Conservation (phyloP, 140 eudicot species). For the Bidens hawaiensis region DNA sequence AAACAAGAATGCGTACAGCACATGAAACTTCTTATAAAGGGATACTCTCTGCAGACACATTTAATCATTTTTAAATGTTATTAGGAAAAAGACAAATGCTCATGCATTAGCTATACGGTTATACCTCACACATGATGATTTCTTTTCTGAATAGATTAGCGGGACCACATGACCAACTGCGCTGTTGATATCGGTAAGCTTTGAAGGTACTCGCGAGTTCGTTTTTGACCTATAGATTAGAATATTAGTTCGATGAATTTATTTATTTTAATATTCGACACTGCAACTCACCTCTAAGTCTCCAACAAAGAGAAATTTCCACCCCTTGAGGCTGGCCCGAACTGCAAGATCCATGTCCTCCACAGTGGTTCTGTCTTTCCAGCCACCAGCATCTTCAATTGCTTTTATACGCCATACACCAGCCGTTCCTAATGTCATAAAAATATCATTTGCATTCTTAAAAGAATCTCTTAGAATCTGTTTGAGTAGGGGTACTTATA, state of each 20-base stretch:
- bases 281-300: too few species aligned
- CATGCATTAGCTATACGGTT: background rate
- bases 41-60: conserved; percentile 63
- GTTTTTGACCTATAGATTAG: conserved; percentile 49
- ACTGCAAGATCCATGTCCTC: too few species aligned
- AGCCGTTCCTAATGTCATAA: too few species aligned
- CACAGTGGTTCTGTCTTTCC: too few species aligned
- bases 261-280: background rate
- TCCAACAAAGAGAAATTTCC: too few species aligned
- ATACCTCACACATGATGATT: conserved; percentile 56
- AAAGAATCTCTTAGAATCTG: too few species aligned
- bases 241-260: background rate
- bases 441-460: too few species aligned
- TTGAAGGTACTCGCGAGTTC: conserved; percentile 85
- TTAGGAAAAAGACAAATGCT: background rate
- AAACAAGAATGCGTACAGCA: conserved; percentile 66
- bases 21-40: conserved; percentile 54
- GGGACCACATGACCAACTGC: conserved; percentile 90
- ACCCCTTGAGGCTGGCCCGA: too few species aligned
- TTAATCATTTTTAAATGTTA: too few species aligned
- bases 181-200: conserved; percentile 76
- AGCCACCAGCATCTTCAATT: too few species aligned
- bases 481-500: conserved; percentile 21
- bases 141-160: conserved; percentile 78
- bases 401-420: too few species aligned